Conservation (phyloP, 192 early-diverging fungal genomes). For the Mortierella hygrophila region DNA sequence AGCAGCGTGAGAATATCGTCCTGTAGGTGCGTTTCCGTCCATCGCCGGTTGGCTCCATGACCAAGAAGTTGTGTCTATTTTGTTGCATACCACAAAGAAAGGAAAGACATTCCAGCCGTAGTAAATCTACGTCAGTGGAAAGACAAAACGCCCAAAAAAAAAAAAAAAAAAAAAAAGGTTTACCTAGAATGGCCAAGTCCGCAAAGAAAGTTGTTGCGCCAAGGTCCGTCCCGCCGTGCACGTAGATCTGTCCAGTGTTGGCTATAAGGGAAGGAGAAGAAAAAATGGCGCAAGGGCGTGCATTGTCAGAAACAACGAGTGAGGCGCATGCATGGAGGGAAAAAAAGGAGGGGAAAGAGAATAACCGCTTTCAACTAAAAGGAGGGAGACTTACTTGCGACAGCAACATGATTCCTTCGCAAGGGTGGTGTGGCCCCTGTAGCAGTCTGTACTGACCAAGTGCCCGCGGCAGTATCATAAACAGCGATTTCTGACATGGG, state of each 20-base stretch:
- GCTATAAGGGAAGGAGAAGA: background rate
- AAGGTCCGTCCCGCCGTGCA: constrained; percentile 49
- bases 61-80: constrained; percentile 49
- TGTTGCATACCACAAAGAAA: background rate
- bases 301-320: background rate
- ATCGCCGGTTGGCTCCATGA: constrained; percentile 49
- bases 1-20: constrained; percentile 48
- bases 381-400: constrained; percentile 28
- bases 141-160: background rate
- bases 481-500: constrained; percentile 47
- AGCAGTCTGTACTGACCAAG: constrained; percentile 47
- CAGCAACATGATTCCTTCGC: constrained; percentile 43
- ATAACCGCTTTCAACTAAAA: background rate
- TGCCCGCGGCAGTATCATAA: constrained; percentile 31
- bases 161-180: background rate
- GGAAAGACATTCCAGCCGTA: background rate
- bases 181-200: constrained; percentile 50
- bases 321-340: background rate
- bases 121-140: background rate
- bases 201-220: constrained; percentile 35
- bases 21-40: constrained; percentile 41
- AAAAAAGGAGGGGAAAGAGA: background rate
- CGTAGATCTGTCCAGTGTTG: constrained; percentile 40
- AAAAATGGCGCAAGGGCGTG: background rate
- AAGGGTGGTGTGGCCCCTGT: constrained; percentile 38